Base-by-base conservation (phyloP, 2,329 filamentous ascomycete species). In the Calonectria hawksworthii region DNA sequence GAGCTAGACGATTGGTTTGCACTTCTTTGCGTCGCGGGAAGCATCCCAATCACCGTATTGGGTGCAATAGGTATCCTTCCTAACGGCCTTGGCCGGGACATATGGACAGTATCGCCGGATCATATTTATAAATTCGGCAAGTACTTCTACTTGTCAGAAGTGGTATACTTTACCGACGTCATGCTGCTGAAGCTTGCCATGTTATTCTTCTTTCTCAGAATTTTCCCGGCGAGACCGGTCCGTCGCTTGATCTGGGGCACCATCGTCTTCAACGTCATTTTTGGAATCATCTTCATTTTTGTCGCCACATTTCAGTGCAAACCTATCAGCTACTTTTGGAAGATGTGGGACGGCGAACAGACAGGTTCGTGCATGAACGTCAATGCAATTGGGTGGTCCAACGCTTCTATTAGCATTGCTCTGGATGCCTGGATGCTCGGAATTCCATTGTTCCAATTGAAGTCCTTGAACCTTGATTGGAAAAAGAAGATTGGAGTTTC, bases 251-350 rank as follows among this genome's bases (percentile, higher is more conserved):
- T 90, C 4, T 86, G 85, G 82, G 84, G 72, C 23, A 88, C 88
- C 0, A 77, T 89, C 50, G 76, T 78, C 4, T 83, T 89, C 70
- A 86, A 85, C 54, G 51, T 80, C 8, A 4, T 86, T 0, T 88
- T 85, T 72, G 87, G 87, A 3, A 4, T 87, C 18, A 77, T 81
- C 3, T 91, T 89, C 51, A 71, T 87, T 26, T 74, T 89, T 3
- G 79, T 86, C 10, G 86, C 84, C 16, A 79, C 89, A 16, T 88
- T 63, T 28, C 88, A 91, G 74, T 92, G 90, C 80, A 80, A 77
- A 3, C 91, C 90, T 0, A 83, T 92, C n/a, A 81, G 80, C 21
- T 88, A 86, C 73, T 89, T 88, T 78, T 93, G 91, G 91, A 84
- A 82, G 0, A 83, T 83, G 21, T 92, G 90, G 89, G 87, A 90